phyloP scores from a whole-genome alignment of 306 rosid species.

The Dryas octopetala region DNA sequence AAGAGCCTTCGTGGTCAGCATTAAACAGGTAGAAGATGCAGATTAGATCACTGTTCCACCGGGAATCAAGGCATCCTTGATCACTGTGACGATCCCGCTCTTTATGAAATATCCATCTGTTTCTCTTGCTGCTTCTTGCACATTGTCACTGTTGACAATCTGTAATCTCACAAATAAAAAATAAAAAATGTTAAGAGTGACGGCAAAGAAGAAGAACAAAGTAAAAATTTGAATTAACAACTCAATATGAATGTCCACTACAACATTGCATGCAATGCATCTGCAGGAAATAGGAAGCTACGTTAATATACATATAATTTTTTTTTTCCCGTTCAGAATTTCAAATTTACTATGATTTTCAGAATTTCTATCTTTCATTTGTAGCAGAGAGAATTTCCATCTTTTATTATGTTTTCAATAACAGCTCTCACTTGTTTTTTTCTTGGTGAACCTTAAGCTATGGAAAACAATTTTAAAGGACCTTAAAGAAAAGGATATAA shows the following conservation, averaged over 20 bases:
- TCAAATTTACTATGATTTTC: background rate
- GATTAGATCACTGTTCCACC: constrained; percentile 71
- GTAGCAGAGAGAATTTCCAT: background rate
- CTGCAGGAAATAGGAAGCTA: background rate
- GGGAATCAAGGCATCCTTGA: constrained; percentile 95
- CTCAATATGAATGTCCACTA: background rate
- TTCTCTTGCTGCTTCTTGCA: constrained; percentile 99
- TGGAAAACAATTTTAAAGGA: background rate
- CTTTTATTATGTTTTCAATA: background rate
- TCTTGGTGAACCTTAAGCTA: background rate
- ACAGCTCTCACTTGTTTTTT: background rate
- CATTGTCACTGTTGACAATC: constrained; percentile 75
- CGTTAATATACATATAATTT: background rate
- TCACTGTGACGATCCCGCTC: constrained; percentile 89
- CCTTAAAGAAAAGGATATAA: background rate
- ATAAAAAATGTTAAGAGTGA: background rate
- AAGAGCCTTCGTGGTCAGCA: constrained; percentile 12
- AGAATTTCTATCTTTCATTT: background rate
- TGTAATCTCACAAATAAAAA: constrained; percentile 28
- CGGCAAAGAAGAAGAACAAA: background rate
- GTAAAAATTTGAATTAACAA: background rate
- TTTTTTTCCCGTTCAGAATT: background rate
- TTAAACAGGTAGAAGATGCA: background rate
- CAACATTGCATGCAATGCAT: background rate
- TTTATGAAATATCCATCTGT: constrained; percentile 96